These are phyloP conservation scores for Macrocystidia cucumis DNA, from an alignment of 1,284 basidiomycete species.

Conservation along the genomic window DNA sequence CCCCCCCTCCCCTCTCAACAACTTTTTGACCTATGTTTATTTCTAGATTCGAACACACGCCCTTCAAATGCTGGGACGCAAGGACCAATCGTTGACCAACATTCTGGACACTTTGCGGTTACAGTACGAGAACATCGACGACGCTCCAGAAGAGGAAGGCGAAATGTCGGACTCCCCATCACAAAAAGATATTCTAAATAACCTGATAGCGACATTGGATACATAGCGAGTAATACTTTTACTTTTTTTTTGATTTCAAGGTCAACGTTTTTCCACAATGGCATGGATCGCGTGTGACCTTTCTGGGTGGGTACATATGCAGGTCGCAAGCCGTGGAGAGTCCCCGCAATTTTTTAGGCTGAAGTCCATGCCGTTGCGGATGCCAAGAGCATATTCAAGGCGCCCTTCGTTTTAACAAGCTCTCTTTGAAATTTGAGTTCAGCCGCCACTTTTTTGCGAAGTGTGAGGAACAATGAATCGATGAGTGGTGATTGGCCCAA, in stretches of 20 bases:
- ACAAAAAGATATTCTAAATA: constrained; percentile 63
- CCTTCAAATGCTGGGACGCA: constrained; percentile 67
- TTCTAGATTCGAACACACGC: constrained; percentile 69
- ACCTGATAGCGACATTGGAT: constrained; percentile 62
- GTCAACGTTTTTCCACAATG: too few relatives aligned
- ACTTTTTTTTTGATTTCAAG: too few relatives aligned
- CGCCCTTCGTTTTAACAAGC: constrained; percentile 78
- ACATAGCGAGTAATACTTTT: too few relatives aligned
- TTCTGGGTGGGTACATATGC: too few relatives aligned
- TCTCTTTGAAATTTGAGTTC: constrained; percentile 93
- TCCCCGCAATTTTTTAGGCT: constrained; percentile 11
- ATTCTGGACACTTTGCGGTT: constrained; percentile 58
- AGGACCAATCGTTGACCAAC: constrained; percentile 57
- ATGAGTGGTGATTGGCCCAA: constrained; percentile 92
- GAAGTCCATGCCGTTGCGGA: constrained; percentile 52
- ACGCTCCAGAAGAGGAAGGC: constrained; percentile 26
- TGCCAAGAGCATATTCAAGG: constrained; percentile 89
- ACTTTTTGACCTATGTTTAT: constrained; percentile 2
- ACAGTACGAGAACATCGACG: constrained; percentile 69
- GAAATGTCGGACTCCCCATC: constrained; percentile 30
- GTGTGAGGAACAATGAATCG: constrained; percentile 78
- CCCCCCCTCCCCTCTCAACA: constrained; percentile 1
- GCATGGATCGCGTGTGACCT: too few relatives aligned
- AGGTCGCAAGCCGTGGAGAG: too few relatives aligned
- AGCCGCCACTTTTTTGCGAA: constrained; percentile 77